phyloP scores from a whole-genome alignment of 2,329 filamentous ascomycete genomes.

The Diaporthe batatas region DNA sequence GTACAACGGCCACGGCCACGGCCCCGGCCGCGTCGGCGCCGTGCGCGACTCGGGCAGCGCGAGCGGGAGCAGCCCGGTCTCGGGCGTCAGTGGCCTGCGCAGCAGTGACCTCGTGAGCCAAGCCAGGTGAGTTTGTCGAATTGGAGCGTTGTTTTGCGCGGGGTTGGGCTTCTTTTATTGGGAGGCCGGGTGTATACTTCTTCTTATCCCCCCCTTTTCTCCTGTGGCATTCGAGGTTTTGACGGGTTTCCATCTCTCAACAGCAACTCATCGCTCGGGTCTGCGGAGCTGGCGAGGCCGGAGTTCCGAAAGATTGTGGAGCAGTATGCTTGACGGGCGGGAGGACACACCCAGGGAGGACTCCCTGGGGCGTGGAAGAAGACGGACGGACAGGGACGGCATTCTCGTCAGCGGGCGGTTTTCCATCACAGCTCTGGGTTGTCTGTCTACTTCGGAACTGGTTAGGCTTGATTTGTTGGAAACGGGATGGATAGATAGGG shows the following conservation, averaged over 20 bases:
- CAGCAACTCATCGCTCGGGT: constrained; percentile 27
- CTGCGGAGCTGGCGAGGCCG: constrained; percentile 10
- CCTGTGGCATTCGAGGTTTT: constrained; percentile 22
- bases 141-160: too few species aligned
- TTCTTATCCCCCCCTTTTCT: not conserved
- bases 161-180: not conserved
- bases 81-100: constrained; percentile 35
- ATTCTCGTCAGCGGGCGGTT: not conserved
- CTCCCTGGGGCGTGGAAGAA: not conserved
- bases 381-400: too few species aligned
- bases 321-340: not conserved
- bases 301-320: constrained; percentile 24
- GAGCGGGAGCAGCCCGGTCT: constrained; percentile 36
- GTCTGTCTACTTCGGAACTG: not conserved
- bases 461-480: not conserved
- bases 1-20: too few species aligned
- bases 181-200: not conserved
- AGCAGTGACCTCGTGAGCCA: constrained; percentile 32
- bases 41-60: constrained; percentile 35
- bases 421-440: not conserved
- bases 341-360: too few species aligned
- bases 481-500: not conserved
- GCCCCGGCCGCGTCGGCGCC: not conserved
- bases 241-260: not conserved
- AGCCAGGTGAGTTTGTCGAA: constrained; percentile 35